Base-by-base conservation (phyloP, 129 eudicot genomes). In the Chrysanthemum makinoi region DNA sequence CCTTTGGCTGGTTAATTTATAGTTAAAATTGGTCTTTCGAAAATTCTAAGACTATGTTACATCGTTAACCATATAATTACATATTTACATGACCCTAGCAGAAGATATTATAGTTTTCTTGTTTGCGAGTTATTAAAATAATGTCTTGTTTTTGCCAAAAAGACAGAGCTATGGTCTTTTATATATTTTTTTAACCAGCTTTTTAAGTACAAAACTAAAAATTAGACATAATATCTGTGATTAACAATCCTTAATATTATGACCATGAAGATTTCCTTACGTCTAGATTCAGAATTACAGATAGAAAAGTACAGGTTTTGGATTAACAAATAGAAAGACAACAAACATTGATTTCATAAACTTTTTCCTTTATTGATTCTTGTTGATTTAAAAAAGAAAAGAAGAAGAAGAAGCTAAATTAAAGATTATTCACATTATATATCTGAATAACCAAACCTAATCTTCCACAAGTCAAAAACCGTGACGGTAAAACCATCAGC, bases 391-490 rank as follows among this genome's bases (percentile, higher is more conserved):
- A 20, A 20, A 20, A 20, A 20, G 20, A 20, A 20, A 20, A 20
- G 20, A 20, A 20, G 20, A 20, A 20, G 20, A 20, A 20, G 20
- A 20, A 20, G 20, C 20, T 20, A 20, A 20, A 20, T 20, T 20
- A 20, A 20, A 20, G 20, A 20, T 20, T 20, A 20, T 20, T 20
- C 17, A n/a, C 62, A 24, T 62, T 49, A 47, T 76, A n/a, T n/a
- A 52, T 52, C 3, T 52, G 57, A 16, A 52, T 6, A 14, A 26
- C 46, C 10, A 48, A 28, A 63, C 60, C 52, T 63, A 63, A 77
- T 71, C 26, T 24, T 70, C 46, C 30, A 78, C 63, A 78, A 47
- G 81, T 78, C 77, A 71, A 30, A 69, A 65, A 14, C 19, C 19
- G 16, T 71, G 72, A 71, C 59, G 30, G 68, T 54, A 71, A 46